Percentiles rank a stretch among this genome's conserved stretches.
Conservation (phyloP, 2,329 filamentous ascomycete species). For the Cytospora schulzeri region DNA sequence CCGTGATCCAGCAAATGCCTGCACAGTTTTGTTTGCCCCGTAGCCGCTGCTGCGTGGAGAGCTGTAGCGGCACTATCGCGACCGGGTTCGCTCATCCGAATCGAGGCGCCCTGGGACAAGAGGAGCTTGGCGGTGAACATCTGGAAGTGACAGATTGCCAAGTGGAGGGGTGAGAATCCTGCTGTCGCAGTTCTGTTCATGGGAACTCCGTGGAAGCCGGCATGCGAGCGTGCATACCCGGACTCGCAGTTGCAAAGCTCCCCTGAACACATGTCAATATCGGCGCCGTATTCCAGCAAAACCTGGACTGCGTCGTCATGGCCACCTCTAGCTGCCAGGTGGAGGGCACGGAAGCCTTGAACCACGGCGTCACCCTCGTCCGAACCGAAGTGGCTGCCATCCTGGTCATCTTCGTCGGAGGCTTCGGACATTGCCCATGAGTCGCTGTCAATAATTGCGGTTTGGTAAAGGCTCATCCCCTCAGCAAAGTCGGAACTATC, state of each 20-base stretch:
- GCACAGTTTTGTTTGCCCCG: conserved; percentile 31
- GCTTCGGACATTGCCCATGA: background rate
- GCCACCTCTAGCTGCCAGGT: conserved; percentile 33
- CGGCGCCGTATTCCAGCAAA: conserved; percentile 32
- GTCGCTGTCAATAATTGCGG: background rate
- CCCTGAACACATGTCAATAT: conserved; percentile 26
- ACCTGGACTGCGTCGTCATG: conserved; percentile 30
- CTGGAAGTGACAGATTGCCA: conserved; percentile 34
- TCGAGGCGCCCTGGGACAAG: conserved; percentile 31
- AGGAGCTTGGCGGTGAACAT: conserved; percentile 32
- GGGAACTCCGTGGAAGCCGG: conserved; percentile 30
- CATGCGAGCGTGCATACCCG: conserved; percentile 26
- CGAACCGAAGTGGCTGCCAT: background rate
- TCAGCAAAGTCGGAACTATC: background rate
- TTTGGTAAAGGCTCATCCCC: background rate
- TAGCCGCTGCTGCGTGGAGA: conserved; percentile 34
- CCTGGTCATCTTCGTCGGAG: background rate
- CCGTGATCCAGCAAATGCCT: conserved; percentile 29
- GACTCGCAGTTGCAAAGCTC: conserved; percentile 31
- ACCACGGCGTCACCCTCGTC: conserved; percentile 19
- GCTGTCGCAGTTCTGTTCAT: background rate
- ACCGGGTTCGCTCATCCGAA: conserved; percentile 28
- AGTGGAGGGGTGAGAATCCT: conserved; percentile 33
- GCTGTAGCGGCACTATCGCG: conserved; percentile 29
- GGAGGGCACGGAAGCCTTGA: conserved; percentile 31